These are phyloP conservation scores for Penicillium arizonense DNA, from an alignment of 495 filamentous ascomycete genomes.

Conservation along the genomic window DNA sequence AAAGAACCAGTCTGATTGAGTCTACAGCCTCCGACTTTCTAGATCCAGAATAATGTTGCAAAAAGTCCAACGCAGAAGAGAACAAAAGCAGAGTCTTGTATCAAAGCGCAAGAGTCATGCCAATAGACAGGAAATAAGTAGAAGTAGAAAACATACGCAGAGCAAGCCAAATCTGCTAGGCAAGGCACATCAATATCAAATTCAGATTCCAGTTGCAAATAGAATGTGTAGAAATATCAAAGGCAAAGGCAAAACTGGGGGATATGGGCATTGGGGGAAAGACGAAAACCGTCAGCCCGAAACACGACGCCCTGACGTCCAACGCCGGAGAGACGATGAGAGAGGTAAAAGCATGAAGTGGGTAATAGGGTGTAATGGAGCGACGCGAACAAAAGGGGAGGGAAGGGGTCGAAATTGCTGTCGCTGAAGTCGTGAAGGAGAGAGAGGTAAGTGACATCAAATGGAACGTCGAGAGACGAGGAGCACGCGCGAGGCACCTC, in stretches of 20 bases:
- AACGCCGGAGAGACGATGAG: constrained; percentile 46
- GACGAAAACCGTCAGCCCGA: constrained; percentile 38
- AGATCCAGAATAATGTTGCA: constrained; percentile 8
- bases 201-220: constrained; percentile 10
- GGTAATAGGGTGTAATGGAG: constrained; percentile 13
- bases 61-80: constrained; percentile 2
- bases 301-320: constrained; percentile 47
- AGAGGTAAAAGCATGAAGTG: constrained; percentile 32
- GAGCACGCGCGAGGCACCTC: not conserved
- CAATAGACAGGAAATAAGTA: constrained; percentile 6
- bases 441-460: constrained; percentile 13
- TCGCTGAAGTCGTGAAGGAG: constrained; percentile 24
- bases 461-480: too few relatives aligned
- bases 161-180: constrained; percentile 9
- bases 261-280: constrained; percentile 26
- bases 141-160: constrained; percentile 1
- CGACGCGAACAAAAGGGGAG: constrained; percentile 11
- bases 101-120: not conserved
- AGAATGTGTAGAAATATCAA: not conserved
- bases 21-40: constrained; percentile 18
- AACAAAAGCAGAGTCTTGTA: constrained; percentile 10
- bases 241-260: constrained; percentile 15
- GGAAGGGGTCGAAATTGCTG: constrained; percentile 23
- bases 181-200: constrained; percentile 19
- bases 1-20: constrained; percentile 8